Conservation (phyloP, 1,139 yeast genomes). For the Candida sp. region DNA sequence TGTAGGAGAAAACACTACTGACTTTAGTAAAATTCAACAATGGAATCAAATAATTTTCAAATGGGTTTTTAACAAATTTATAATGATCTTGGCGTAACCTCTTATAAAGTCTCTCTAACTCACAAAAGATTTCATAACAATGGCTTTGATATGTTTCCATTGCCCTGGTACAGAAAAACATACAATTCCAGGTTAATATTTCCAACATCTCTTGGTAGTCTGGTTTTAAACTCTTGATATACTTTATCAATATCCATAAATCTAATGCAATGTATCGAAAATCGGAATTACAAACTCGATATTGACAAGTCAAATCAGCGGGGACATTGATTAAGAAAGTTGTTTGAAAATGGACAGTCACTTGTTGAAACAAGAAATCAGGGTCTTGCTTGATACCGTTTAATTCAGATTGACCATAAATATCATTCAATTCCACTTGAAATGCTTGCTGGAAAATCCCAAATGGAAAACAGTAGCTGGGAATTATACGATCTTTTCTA, state of each 20-base stretch:
- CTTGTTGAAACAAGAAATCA: not conserved
- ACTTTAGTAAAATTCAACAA: not conserved
- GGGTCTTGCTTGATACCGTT: not conserved
- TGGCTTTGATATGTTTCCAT: not conserved
- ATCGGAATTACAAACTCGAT: not conserved
- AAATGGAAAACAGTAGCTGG: slow-evolving; percentile 1
- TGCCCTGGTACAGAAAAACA: slow-evolving; percentile 1
- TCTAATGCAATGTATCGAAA: not conserved
- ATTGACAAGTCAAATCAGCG: not conserved
- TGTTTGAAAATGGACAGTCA: not conserved
- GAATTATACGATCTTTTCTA: not conserved
- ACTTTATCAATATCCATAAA: not conserved
- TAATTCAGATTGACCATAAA: not conserved
- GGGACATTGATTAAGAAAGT: slow-evolving; percentile 1
- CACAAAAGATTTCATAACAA: not conserved
- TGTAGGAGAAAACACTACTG: not conserved
- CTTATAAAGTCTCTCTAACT: not conserved
- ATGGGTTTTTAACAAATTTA: not conserved
- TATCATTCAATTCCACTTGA: not conserved
- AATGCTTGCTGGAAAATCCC: not conserved
- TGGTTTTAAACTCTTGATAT: not conserved
- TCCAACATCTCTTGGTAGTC: not conserved
- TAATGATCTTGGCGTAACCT: not conserved
- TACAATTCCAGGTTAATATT: not conserved
- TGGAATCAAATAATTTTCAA: not conserved